Percentiles rank a stretch among this genome's conserved stretches.
phyloP scores from a whole-genome alignment of 2,329 filamentous ascomycete species.

The Pseudogymnoascus sp. region DNA sequence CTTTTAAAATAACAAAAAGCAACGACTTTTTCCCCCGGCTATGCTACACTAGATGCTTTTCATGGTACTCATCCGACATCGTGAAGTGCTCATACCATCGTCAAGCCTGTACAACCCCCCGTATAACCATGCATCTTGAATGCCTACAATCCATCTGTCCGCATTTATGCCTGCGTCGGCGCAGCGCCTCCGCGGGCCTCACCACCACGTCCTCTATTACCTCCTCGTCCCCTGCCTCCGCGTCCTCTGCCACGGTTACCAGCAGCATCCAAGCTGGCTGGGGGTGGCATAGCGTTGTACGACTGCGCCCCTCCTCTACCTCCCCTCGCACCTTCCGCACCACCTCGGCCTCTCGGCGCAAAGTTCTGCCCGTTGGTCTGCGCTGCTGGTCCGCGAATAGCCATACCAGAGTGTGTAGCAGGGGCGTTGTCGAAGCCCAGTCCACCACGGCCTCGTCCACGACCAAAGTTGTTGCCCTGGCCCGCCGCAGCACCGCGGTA shows the following conservation, averaged over 20 bases:
- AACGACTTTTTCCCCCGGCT: not conserved
- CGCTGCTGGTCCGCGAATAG: not conserved
- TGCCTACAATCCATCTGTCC: not conserved
- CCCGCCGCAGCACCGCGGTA: conserved; percentile 52
- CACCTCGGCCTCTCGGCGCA: not conserved
- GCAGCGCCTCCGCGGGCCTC: conserved; percentile 17
- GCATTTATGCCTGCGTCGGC: conserved; percentile 10
- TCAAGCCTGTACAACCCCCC: not conserved
- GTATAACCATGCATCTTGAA: not conserved
- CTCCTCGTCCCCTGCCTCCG: conserved; percentile 18
- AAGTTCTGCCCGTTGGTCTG: not conserved
- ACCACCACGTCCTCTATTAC: conserved; percentile 16
- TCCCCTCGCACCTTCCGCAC: not conserved
- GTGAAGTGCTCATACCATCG: conserved; percentile 6
- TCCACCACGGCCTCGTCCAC: conserved; percentile 33
- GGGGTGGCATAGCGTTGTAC: conserved; percentile 55
- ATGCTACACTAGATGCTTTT: conserved; percentile 6
- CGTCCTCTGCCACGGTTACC: conserved; percentile 31
- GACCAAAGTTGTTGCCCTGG: conserved; percentile 32
- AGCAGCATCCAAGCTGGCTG: conserved; percentile 44
- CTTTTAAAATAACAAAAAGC: not conserved
- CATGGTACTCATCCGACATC: conserved; percentile 1
- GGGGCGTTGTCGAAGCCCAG: conserved; percentile 20
- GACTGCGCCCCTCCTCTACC: conserved; percentile 19
- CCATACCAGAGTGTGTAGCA: not conserved